phyloP scores from a whole-genome alignment of 1,284 basidiomycete genomes.

The Ganoderma boninense region DNA sequence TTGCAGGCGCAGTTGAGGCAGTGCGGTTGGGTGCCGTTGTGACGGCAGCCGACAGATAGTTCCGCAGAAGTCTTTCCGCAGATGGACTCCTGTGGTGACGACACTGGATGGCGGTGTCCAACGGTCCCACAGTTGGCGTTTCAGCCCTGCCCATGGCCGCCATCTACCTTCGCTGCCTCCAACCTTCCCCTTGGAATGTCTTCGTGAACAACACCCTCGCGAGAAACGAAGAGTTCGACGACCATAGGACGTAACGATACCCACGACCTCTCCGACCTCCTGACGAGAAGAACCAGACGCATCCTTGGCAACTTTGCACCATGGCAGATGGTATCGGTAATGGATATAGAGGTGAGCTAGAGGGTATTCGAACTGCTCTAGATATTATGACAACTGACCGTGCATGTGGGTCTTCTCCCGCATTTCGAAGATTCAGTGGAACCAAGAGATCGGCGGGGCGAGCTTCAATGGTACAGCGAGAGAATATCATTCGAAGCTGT shows the following conservation, averaged over 20 bases:
- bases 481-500: conserved; percentile 23
- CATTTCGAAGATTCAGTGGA: not conserved
- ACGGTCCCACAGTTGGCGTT: not conserved
- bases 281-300: too few species aligned
- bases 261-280: not conserved
- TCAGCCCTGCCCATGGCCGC: not conserved
- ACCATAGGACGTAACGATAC: not conserved
- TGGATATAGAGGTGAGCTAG: not conserved
- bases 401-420: not conserved
- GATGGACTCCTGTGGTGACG: conserved; percentile 2
- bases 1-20: not conserved
- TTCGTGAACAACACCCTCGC: conserved; percentile 2
- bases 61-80: not conserved
- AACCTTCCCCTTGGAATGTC: not conserved
- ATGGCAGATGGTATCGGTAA: not conserved
- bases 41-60: not conserved
- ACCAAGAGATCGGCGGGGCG: conserved; percentile 6
- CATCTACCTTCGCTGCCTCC: not conserved
- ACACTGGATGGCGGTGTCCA: not conserved
- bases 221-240: not conserved
- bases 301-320: not conserved
- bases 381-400: not conserved
- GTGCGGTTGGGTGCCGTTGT: not conserved
- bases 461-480: conserved; percentile 25
- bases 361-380: not conserved